Evolutionary conservation across 176 grass and related monocot genomes (phyloP), one percentile per base, ranked within the genome.

Genomic region (Thinopyrum elongatum): DNA sequence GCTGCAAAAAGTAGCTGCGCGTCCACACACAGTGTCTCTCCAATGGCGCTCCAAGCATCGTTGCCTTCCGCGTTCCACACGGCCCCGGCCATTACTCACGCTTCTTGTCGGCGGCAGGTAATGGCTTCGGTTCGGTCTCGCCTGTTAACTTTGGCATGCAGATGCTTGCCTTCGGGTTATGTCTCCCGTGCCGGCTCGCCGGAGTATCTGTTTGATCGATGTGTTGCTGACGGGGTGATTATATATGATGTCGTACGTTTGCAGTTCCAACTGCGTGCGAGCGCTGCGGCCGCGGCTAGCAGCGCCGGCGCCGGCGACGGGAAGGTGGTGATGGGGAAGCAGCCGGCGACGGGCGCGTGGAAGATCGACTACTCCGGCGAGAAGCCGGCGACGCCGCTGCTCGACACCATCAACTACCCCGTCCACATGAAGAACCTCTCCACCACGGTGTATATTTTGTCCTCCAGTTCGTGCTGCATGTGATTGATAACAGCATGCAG

Each of bases 351-450:
- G 22, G 82, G 79, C 6, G 23, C 84, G 1, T 86, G 94, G 86
- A 94, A 90, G 88, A 74, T 94, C 14, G 82, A 93, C 2, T 99
- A 85, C 92, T 83, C 97, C 68, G 62, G 83, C 42, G 92, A 94
- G 82, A 99, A 99, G 74, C 94, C 90, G 1, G 15, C 70, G 61
- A 99, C 97, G 11, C 97, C 97, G 29, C 82, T 99, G 22, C 87
- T 99, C 1, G 97, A 99, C 42, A 94, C 94, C 5, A 68, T 99
- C 1, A 93, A 94, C 67, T 96, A 92, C 57, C 97, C 97, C 9
- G 10, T 88, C 64, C 94, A 99, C 89, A 99, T 99, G 97, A 99
- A 99, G 84, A 99, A 94, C 67, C 88, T 99, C 12, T 96, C 97
- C 5, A 47, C 73, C 11, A 25, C 76, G 82, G 93, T 95, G 6